Percentiles rank a stretch among this genome's conserved stretches.
Conservation (phyloP, 352 stramenopile species). For the Globisporangium lucens region DNA sequence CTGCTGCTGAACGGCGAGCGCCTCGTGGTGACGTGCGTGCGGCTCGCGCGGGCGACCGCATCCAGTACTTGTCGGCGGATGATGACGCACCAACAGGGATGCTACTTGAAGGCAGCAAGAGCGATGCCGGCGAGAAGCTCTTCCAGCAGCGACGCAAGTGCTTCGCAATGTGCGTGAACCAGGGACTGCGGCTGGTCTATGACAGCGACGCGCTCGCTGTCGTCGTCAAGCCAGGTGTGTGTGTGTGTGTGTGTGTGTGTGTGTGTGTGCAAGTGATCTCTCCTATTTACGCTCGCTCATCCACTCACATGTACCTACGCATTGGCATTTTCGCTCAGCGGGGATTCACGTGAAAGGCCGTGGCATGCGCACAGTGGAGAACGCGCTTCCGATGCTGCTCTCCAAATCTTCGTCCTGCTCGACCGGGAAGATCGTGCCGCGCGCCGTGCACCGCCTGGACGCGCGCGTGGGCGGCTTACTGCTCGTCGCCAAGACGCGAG, state of each 20-base stretch:
- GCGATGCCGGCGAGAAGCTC: not conserved
- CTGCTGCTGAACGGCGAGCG: slow-evolving; percentile 44
- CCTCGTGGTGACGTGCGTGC: slow-evolving; percentile 29
- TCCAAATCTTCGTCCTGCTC: not conserved
- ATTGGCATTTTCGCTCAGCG: slow-evolving; percentile 14
- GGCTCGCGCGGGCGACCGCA: slow-evolving; percentile 28
- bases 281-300: not conserved
- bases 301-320: not conserved
- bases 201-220: slow-evolving; percentile 43
- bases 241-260: slow-evolving; percentile 2
- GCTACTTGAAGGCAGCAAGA: not conserved
- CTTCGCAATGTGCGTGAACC: slow-evolving; percentile 36
- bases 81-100: not conserved
- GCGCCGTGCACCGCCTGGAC: slow-evolving; percentile 59
- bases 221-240: slow-evolving; percentile 49
- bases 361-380: slow-evolving; percentile 43
- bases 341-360: slow-evolving; percentile 65
- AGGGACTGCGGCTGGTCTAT: slow-evolving; percentile 56
- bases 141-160: slow-evolving; percentile 20
- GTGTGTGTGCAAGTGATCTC: not conserved
- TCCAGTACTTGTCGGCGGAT: slow-evolving; percentile 21
- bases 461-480: slow-evolving; percentile 56
- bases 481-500: slow-evolving; percentile 58
- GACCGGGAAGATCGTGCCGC: slow-evolving; percentile 16
- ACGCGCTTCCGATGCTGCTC: slow-evolving; percentile 39